Conservation (phyloP, 2,329 filamentous ascomycete species). For the Fusarium chaquense region DNA sequence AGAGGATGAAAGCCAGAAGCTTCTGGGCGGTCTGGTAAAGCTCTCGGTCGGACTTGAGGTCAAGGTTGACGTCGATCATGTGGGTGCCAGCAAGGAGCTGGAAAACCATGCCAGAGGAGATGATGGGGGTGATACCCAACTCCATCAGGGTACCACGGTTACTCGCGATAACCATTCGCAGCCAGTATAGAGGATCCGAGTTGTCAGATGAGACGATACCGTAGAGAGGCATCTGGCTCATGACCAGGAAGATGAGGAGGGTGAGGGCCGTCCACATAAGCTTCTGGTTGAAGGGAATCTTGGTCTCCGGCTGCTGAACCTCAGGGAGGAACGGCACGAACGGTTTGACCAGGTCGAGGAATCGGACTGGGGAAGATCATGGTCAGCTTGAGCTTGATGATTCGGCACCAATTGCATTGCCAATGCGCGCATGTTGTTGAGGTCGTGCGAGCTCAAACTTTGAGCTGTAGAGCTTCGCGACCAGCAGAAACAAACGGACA, state of each 20-base stretch:
- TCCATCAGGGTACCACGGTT: constrained; percentile 98
- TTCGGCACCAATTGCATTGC: constrained; percentile 12
- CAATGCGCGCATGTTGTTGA: constrained; percentile 45
- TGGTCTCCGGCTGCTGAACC: constrained; percentile 98
- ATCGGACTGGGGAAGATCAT: constrained; percentile 76
- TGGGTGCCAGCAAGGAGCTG: constrained; percentile 99
- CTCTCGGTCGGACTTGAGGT: constrained; percentile 99
- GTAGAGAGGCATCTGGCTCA: constrained; percentile 99
- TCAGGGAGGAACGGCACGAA: constrained; percentile 99
- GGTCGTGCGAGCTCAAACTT: constrained; percentile 36
- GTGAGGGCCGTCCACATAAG: constrained; percentile 96
- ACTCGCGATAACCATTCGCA: constrained; percentile 99
- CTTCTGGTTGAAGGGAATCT: constrained; percentile 99
- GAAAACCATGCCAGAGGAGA: constrained; percentile 99
- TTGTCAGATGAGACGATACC: constrained; percentile 99
- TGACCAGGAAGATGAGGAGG: constrained; percentile 98
- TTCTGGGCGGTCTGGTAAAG: constrained; percentile 99
- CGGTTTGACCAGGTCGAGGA: constrained; percentile 99
- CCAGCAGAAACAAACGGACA: constrained; percentile 15
- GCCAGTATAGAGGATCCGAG: constrained; percentile 98
- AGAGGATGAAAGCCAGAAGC: constrained; percentile 96
- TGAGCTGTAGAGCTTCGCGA: constrained; percentile 33
- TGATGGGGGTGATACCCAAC: constrained; percentile 97
- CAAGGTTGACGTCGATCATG: constrained; percentile 99
- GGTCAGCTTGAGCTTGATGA: constrained; percentile 46